Percentiles rank a stretch among this genome's conserved stretches.
Evolutionary conservation across 495 filamentous ascomycete genomes (phyloP).

Genomic region (Xylaria sp.): DNA sequence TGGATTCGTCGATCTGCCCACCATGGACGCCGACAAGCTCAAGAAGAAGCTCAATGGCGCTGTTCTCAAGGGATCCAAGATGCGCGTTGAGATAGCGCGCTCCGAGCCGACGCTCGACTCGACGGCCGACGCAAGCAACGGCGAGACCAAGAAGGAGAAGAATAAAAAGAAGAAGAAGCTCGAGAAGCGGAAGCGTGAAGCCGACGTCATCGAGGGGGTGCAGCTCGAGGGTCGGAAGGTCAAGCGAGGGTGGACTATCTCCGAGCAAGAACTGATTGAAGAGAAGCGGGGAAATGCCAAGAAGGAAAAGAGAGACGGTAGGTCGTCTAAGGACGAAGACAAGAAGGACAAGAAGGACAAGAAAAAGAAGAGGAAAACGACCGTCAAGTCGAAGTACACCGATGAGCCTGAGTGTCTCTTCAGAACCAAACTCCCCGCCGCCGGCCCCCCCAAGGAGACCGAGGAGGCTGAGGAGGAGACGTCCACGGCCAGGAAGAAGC

Average conservation of each 20-base stretch:
- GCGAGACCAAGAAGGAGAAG: conserved; percentile 48
- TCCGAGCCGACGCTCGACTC: conserved; percentile 52
- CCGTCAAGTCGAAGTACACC: conserved; percentile 75
- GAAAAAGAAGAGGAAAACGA: conserved; percentile 57
- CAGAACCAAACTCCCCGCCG: conserved; percentile 72
- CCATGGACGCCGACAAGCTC: conserved; percentile 82
- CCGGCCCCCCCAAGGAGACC: conserved; percentile 45
- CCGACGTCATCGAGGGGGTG: conserved; percentile 69
- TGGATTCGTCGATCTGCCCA: conserved; percentile 86
- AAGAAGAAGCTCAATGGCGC: conserved; percentile 93
- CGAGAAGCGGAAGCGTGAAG: conserved; percentile 71
- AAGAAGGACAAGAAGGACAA: conserved; percentile 62
- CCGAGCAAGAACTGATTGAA: conserved; percentile 59
- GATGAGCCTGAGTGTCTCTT: conserved; percentile 81
- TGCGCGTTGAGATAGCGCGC: conserved; percentile 80
- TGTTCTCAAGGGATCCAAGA: conserved; percentile 82
- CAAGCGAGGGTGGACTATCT: conserved; percentile 89
- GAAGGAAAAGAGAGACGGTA: conserved; percentile 41
- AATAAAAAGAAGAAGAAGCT: conserved; percentile 45
- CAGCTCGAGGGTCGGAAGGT: conserved; percentile 79
- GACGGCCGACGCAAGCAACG: conserved; percentile 43
- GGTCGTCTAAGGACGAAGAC: conserved; percentile 45
- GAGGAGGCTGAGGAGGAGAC: conserved; percentile 52
- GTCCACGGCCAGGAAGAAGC: conserved; percentile 61
- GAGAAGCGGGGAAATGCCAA: conserved; percentile 50